These are phyloP conservation scores for Thalassiosira profunda DNA, from an alignment of 108 stramenopile genomes.

Conservation along the genomic window DNA sequence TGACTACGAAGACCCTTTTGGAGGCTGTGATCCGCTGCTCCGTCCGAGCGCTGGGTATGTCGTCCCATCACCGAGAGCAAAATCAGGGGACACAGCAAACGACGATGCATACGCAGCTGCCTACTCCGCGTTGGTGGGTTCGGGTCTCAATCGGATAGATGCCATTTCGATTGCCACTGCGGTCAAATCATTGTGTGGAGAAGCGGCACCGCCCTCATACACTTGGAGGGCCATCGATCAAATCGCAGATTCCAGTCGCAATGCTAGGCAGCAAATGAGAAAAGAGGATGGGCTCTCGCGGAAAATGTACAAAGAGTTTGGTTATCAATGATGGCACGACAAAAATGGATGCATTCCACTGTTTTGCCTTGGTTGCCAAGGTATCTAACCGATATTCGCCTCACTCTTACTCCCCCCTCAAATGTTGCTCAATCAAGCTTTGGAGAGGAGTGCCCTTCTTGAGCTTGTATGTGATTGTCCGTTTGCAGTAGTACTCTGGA, in stretches of 20 bases:
- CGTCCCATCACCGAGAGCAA: too few relatives aligned
- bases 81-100: not conserved
- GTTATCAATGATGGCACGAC: slow-evolving; percentile 13
- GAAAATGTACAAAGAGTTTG: slow-evolving; percentile 34
- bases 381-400: not conserved
- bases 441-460: slow-evolving; percentile 28
- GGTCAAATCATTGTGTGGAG: slow-evolving; percentile 23
- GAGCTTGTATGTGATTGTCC: slow-evolving; percentile 65
- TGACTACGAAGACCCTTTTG: slow-evolving; percentile 29
- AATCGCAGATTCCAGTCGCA: slow-evolving; percentile 13
- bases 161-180: slow-evolving; percentile 23
- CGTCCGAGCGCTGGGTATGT: slow-evolving; percentile 1
- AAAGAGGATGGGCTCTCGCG: slow-evolving; percentile 21
- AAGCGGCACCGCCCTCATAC: slow-evolving; percentile 22
- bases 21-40: slow-evolving; percentile 35
- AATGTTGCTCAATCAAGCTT: slow-evolving; percentile 24
- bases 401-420: not conserved
- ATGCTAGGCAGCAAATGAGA: slow-evolving; percentile 1
- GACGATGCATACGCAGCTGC: slow-evolving; percentile 31
- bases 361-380: too few relatives aligned
- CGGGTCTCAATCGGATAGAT: slow-evolving; percentile 9
- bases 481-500: slow-evolving; percentile 54
- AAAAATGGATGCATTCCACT: too few relatives aligned
- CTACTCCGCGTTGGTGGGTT: slow-evolving; percentile 14
- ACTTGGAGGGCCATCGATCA: slow-evolving; percentile 22